Evolutionary conservation across 305 asterid genomes (phyloP), one percentile per base, ranked within the genome.

Genomic region (Fraxinus sp.): DNA sequence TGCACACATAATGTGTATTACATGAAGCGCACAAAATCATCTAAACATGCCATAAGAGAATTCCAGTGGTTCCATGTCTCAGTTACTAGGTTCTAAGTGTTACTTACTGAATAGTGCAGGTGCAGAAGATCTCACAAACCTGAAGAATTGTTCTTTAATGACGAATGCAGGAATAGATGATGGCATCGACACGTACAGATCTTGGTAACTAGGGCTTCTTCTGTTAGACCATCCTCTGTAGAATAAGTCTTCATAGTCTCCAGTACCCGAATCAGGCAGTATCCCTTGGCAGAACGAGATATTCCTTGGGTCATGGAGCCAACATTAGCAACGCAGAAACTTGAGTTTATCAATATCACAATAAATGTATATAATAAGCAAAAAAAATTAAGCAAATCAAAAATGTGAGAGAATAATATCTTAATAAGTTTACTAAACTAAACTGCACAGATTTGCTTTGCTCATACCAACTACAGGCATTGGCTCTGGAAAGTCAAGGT

Each of bases 161-260:
- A 96, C 41, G 91, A 81, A 87, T 96, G 98, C 87, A 96, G 89
- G 86, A 92, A 91, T 87, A 96, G 84, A 89, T 94, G 97, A 89
- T 94, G 98, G 84, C 91, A 93, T 74, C 89, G 97, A 80, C 93
- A 91, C 83, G 98, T 94, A 80, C 98, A 95, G 76, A 96, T 94
- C 85, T 96, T 96, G 74, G 98, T 90, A 80, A 96, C 99, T 83
- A 94, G 73, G 80, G 99, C 97, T 87, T 96, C 98, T 91, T 96
- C 99, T n/a, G 98, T 96, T 74, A 96, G 95, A 81, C 97, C 92
- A 87, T 96, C 99, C 89, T 93, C 98, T 18, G 80, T 89, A 76
- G 94, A 96, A 90, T 89, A 96, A 30, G 98, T 96, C 89, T 96
- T 96, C 98, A 93, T 96, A 66, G 99, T 92, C 88, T 96, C 99